A percentile compares a stretch with the other conserved stretches of the same genome.
These are phyloP conservation scores for Phytophthora parvispora DNA, from an alignment of 352 stramenopile species.

Conservation along the genomic window DNA sequence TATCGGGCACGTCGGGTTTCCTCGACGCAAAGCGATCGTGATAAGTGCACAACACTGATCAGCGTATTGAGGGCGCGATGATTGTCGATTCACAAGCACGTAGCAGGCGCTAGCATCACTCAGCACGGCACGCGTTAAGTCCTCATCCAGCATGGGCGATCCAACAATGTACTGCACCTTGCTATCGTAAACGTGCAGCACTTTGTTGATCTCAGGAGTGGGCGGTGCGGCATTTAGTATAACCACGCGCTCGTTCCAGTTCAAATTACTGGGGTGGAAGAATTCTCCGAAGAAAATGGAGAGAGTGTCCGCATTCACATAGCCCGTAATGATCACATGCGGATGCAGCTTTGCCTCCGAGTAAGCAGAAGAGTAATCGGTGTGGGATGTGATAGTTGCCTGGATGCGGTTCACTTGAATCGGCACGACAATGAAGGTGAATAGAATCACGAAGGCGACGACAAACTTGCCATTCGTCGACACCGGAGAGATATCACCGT, in stretches of 20 bases:
- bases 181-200: constrained; percentile 78
- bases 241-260: constrained; percentile 87
- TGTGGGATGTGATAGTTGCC: constrained; percentile 83
- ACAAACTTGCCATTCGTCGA: constrained; percentile 78
- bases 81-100: constrained; percentile 74
- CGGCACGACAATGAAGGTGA: constrained; percentile 86
- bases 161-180: constrained; percentile 90
- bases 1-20: constrained; percentile 78
- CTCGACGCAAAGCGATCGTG: constrained; percentile 76
- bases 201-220: constrained; percentile 74
- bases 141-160: constrained; percentile 81
- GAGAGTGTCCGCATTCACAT: constrained; percentile 75
- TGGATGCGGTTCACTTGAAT: constrained; percentile 85
- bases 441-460: constrained; percentile 85
- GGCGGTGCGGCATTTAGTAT: constrained; percentile 78
- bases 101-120: constrained; percentile 68
- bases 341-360: constrained; percentile 79
- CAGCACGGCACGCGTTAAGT: constrained; percentile 72
- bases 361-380: constrained; percentile 82
- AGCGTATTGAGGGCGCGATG: constrained; percentile 60
- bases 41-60: constrained; percentile 81
- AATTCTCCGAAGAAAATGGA: constrained; percentile 85
- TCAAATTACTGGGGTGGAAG: constrained; percentile 87
- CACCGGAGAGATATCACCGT: constrained; percentile 81
- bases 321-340: constrained; percentile 78